A percentile compares a stretch with the other conserved stretches of the same genome.
Conservation (phyloP, 169 alveolate species). For the Babesia divergens region DNA sequence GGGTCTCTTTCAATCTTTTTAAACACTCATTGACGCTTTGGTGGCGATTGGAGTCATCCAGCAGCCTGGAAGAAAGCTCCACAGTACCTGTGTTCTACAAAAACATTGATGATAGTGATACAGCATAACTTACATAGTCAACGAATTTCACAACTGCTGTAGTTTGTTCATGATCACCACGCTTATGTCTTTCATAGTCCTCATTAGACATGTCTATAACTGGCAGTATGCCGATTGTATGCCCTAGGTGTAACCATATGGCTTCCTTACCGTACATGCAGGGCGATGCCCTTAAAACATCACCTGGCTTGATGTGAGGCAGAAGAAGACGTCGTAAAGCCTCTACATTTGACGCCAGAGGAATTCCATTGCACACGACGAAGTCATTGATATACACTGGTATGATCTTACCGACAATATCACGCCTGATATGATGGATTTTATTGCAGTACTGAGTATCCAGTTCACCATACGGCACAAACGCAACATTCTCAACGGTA, state of each 20-base stretch:
- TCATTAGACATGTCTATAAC: constrained; percentile 36
- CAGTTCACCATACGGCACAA: constrained; percentile 21
- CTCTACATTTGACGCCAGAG: constrained; percentile 34
- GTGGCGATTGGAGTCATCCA: background rate
- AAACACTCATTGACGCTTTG: constrained; percentile 8
- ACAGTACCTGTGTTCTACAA: constrained; percentile 1
- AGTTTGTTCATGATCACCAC: background rate
- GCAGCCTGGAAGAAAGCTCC: background rate
- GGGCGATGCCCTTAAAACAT: constrained; percentile 18
- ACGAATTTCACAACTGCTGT: constrained; percentile 36
- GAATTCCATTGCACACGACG: constrained; percentile 2
- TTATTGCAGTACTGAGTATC: background rate
- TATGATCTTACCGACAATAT: constrained; percentile 43
- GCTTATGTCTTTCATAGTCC: constrained; percentile 30
- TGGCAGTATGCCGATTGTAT: constrained; percentile 16
- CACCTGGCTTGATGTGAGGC: constrained; percentile 41
- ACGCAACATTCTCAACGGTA: constrained; percentile 18
- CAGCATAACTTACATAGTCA: background rate
- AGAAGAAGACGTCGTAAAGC: constrained; percentile 33
- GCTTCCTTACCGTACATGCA: constrained; percentile 25
- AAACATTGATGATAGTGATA: background rate
- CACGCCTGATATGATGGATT: background rate
- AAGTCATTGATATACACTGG: constrained; percentile 34
- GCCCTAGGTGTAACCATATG: constrained; percentile 29
- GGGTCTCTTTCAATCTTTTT: background rate